Percentiles rank a stretch among this genome's conserved stretches.
Evolutionary conservation across 2,329 filamentous ascomycete genomes (phyloP).

Genomic region (Neofusicoccum umdonicola): DNA sequence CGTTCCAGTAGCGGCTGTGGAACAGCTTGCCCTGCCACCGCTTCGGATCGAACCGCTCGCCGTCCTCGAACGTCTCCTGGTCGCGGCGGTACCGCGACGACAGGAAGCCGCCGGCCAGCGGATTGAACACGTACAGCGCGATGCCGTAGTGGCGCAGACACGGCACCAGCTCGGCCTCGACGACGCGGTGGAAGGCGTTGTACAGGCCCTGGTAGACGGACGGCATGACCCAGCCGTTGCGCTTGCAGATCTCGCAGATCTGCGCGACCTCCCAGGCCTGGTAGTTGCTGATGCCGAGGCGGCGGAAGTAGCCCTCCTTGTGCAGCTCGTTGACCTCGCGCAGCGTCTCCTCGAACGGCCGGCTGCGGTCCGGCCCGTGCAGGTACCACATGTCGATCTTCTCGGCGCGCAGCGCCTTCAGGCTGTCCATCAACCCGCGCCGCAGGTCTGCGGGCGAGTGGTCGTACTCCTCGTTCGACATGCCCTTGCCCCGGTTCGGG

Average conservation of each 20-base stretch:
- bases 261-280: slow-evolving; percentile 48
- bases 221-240: slow-evolving; percentile 44
- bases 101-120: slow-evolving; percentile 37
- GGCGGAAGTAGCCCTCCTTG: slow-evolving; percentile 45
- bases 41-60: slow-evolving; percentile 41
- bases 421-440: slow-evolving; percentile 33
- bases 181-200: slow-evolving; percentile 44
- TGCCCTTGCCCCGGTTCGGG: slow-evolving; percentile 26
- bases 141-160: slow-evolving; percentile 43
- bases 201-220: slow-evolving; percentile 50
- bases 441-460: slow-evolving; percentile 30
- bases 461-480: slow-evolving; percentile 14
- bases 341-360: slow-evolving; percentile 48
- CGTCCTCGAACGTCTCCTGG: slow-evolving; percentile 35
- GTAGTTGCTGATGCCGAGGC: slow-evolving; percentile 49
- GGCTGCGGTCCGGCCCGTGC: slow-evolving; percentile 50
- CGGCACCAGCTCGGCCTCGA: slow-evolving; percentile 45
- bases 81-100: slow-evolving; percentile 41
- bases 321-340: slow-evolving; percentile 47
- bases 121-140: slow-evolving; percentile 43
- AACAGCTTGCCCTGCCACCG: slow-evolving; percentile 39
- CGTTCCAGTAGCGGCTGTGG: slow-evolving; percentile 42
- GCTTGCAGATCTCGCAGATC: slow-evolving; percentile 46
- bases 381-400: slow-evolving; percentile 52
- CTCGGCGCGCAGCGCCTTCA: slow-evolving; percentile 39